Percentiles rank a stretch among this genome's conserved stretches.
Evolutionary conservation across 805 yeast species (phyloP).

Genomic region (Kockiozyma suomiensis): DNA sequence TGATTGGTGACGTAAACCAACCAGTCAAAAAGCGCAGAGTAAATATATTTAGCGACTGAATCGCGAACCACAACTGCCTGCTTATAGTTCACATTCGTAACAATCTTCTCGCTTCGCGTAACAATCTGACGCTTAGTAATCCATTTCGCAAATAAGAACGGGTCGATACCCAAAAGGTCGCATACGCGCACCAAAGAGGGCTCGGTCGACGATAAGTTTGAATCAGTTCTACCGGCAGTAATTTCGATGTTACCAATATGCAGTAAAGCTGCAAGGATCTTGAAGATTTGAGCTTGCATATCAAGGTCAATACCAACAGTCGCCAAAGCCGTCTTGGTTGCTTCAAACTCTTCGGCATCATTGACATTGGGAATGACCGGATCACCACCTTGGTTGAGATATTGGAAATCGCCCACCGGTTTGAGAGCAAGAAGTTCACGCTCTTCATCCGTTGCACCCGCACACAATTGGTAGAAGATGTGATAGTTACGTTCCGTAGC

Average conservation of each 20-base stretch:
- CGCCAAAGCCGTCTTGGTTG: conserved; percentile 73
- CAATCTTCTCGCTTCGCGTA: conserved; percentile 90
- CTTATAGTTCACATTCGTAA: conserved; percentile 74
- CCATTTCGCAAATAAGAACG: conserved; percentile 81
- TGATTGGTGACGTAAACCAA: conserved; percentile 79
- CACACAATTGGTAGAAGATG: conserved; percentile 84
- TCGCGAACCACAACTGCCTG: conserved; percentile 92
- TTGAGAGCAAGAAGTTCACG: conserved; percentile 63
- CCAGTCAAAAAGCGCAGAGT: conserved; percentile 94
- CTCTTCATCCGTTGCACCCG: conserved; percentile 61
- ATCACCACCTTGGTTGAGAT: conserved; percentile 87
- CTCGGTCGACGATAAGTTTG: conserved; percentile 80
- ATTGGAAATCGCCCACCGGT: conserved; percentile 68
- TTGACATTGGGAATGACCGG: conserved; percentile 71
- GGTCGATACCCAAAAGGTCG: conserved; percentile 78
- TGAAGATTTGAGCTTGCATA: conserved; percentile 69
- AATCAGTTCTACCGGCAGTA: conserved; percentile 80
- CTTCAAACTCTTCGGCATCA: conserved; percentile 75
- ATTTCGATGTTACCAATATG: conserved; percentile 92
- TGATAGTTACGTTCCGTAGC: conserved; percentile 90
- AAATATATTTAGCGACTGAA: conserved; percentile 94
- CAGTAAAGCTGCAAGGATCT: conserved; percentile 80
- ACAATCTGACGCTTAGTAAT: conserved; percentile 86
- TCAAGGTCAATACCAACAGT: conserved; percentile 71
- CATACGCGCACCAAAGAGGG: conserved; percentile 81